Percentiles rank a stretch among this genome's conserved stretches.
These are phyloP conservation scores for Theobroma cacao DNA, from an alignment of 345 rosid species.

Conservation along the genomic window DNA sequence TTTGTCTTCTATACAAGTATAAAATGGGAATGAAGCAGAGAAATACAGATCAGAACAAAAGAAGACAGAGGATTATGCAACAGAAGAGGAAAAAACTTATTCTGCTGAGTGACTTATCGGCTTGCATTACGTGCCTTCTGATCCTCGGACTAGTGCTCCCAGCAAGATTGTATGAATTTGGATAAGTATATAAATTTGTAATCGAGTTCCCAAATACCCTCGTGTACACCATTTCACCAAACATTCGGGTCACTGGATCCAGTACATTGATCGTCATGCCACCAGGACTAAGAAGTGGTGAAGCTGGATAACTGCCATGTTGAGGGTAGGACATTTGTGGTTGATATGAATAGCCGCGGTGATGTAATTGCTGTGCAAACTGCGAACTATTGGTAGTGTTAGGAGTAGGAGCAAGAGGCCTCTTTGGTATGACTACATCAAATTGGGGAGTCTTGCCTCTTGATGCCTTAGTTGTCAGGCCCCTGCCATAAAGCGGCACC, in stretches of 20 bases:
- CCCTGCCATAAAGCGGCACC: conserved; percentile 84
- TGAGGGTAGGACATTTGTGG: conserved; percentile 31
- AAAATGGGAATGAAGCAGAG: neutral
- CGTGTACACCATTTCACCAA: conserved; percentile 62
- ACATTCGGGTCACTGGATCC: conserved; percentile 57
- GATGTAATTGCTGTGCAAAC: conserved; percentile 24
- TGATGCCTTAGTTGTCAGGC: conserved; percentile 34
- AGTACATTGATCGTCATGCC: conserved; percentile 32
- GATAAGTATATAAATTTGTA: conserved; percentile 42
- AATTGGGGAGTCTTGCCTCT: conserved; percentile 30
- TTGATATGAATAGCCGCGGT: conserved; percentile 21
- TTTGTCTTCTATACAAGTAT: conserved; percentile 8
- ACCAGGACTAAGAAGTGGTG: conserved; percentile 36
- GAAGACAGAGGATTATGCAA: conserved; percentile 61
- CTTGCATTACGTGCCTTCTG: conserved; percentile 71
- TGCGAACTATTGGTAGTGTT: conserved; percentile 11
- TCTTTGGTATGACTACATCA: conserved; percentile 39
- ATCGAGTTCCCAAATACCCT: conserved; percentile 57
- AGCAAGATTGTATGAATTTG: conserved; percentile 48
- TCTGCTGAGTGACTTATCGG: conserved; percentile 69
- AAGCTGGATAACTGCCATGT: conserved; percentile 31
- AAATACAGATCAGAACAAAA: conserved; percentile 53
- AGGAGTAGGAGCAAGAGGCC: conserved; percentile 46
- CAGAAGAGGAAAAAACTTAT: conserved; percentile 73
- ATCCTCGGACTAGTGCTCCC: conserved; percentile 54